phyloP scores from a whole-genome alignment of 2,329 filamentous ascomycete species.

The Fusarium heterosporum region DNA sequence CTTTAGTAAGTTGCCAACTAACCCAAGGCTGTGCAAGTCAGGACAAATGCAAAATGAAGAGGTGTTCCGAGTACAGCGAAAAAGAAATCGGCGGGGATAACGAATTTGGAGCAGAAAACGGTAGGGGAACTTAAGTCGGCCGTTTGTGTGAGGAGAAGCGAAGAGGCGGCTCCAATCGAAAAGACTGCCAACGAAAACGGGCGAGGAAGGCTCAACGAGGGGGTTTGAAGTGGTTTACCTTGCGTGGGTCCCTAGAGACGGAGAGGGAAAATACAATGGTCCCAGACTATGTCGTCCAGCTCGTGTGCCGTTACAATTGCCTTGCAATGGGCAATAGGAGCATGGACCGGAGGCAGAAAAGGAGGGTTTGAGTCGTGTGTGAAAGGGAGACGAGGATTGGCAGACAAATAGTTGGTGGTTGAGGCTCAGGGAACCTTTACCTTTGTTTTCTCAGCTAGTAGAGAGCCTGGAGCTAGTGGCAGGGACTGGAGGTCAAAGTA shows the following conservation, averaged over 20 bases:
- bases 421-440: conserved; percentile 52
- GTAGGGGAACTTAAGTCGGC: conserved; percentile 16
- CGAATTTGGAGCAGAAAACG: conserved; percentile 13
- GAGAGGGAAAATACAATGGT: conserved; percentile 34
- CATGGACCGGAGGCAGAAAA: conserved; percentile 49
- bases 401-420: conserved; percentile 50
- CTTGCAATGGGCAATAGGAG: conserved; percentile 55
- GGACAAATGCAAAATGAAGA: conserved; percentile 37
- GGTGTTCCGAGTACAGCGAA: conserved; percentile 26
- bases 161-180: conserved; percentile 36
- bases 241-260: conserved; percentile 38
- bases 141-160: conserved; percentile 40
- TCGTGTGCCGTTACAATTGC: conserved; percentile 54
- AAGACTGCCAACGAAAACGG: conserved; percentile 34
- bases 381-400: conserved; percentile 48
- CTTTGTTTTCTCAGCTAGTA: conserved; percentile 54
- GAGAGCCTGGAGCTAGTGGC: conserved; percentile 22
- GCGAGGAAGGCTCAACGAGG: conserved; percentile 35
- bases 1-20: conserved; percentile 34
- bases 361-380: conserved; percentile 42
- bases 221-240: conserved; percentile 48
- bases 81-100: conserved; percentile 5
- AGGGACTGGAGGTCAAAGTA: conserved; percentile 36
- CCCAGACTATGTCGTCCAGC: conserved; percentile 52
- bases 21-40: conserved; percentile 37